Conservation (phyloP, 306 rosid genomes). For the Trifolium subterraneum region DNA sequence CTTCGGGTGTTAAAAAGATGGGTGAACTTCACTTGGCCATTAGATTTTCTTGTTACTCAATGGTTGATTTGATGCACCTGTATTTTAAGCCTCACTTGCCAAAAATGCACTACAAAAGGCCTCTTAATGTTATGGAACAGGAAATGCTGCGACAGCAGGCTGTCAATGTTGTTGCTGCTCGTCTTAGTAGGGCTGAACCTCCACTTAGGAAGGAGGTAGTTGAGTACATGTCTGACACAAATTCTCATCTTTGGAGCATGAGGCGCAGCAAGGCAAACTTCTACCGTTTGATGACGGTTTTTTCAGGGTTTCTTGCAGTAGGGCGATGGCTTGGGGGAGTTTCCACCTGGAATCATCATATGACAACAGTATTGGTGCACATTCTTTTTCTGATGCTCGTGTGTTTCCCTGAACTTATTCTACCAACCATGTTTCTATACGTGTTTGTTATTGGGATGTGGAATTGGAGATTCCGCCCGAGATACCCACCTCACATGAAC, state of each 20-base stretch:
- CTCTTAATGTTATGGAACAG: slow-evolving; percentile 71
- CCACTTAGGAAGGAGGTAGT: slow-evolving; percentile 87
- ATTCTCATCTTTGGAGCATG: slow-evolving; percentile 96
- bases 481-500: slow-evolving; percentile 91
- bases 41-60: slow-evolving; percentile 73
- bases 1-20: slow-evolving; percentile 95
- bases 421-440: slow-evolving; percentile 83
- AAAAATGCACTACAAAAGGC: slow-evolving; percentile 89
- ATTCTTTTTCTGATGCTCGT: slow-evolving; percentile 81
- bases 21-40: slow-evolving; percentile 93
- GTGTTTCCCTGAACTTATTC: slow-evolving; percentile 80
- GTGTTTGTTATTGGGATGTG: slow-evolving; percentile 83
- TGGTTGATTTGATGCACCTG: slow-evolving; percentile 60
- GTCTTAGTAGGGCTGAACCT: slow-evolving; percentile 87
- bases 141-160: slow-evolving; percentile 86
- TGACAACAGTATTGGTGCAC: slow-evolving; percentile 82
- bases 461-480: slow-evolving; percentile 84
- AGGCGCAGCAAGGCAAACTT: slow-evolving; percentile 98
- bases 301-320: slow-evolving; percentile 68
- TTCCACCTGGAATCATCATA: slow-evolving; percentile 69
- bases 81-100: slow-evolving; percentile 84
- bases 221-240: slow-evolving; percentile 90
- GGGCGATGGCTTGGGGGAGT: slow-evolving; percentile 87
- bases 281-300: slow-evolving; percentile 71
- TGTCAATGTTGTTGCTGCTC: slow-evolving; percentile 78